Conservation (phyloP, 2,329 filamentous ascomycete genomes). For the Hypocrella siamensis region DNA sequence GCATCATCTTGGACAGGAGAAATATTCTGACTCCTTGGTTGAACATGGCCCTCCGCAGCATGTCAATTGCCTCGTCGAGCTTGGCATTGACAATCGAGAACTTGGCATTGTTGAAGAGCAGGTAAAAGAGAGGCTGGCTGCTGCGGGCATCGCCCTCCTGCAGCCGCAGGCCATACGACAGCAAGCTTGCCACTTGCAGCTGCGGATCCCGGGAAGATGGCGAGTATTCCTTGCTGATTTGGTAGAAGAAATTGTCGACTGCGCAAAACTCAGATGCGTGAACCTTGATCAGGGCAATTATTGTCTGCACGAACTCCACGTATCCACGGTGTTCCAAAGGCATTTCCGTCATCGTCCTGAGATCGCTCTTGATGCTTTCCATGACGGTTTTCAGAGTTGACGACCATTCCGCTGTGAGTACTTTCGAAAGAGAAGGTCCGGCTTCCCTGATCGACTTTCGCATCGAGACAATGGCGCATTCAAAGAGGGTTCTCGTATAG, state of each 20-base stretch:
- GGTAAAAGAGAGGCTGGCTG: constrained; percentile 35
- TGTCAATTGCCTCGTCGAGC: constrained; percentile 27
- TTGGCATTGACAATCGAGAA: constrained; percentile 32
- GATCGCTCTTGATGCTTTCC: constrained; percentile 37
- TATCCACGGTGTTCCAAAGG: constrained; percentile 28
- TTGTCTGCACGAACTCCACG: constrained; percentile 33
- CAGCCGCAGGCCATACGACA: constrained; percentile 39
- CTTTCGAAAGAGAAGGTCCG: constrained; percentile 16
- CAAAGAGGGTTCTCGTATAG: constrained; percentile 32
- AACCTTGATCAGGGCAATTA: constrained; percentile 37
- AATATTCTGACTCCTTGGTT: constrained; percentile 28
- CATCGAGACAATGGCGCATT: constrained; percentile 32
- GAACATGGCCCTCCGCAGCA: constrained; percentile 33
- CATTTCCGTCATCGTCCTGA: constrained; percentile 21
- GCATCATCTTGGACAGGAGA: constrained; percentile 35
- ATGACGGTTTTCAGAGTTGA: constrained; percentile 30
- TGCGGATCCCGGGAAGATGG: constrained; percentile 39
- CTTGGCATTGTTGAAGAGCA: constrained; percentile 42
- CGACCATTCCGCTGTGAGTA: constrained; percentile 23
- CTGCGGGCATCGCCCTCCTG: constrained; percentile 33
- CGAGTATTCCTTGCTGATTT: constrained; percentile 38
- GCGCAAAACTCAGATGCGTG: constrained; percentile 36
- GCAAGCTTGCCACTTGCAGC: constrained; percentile 37
- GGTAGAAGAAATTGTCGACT: constrained; percentile 39
- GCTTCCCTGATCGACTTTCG: constrained; percentile 27